phyloP scores from a whole-genome alignment of 2,329 filamentous ascomycete species.

The Pseudocercospora macadamiae region DNA sequence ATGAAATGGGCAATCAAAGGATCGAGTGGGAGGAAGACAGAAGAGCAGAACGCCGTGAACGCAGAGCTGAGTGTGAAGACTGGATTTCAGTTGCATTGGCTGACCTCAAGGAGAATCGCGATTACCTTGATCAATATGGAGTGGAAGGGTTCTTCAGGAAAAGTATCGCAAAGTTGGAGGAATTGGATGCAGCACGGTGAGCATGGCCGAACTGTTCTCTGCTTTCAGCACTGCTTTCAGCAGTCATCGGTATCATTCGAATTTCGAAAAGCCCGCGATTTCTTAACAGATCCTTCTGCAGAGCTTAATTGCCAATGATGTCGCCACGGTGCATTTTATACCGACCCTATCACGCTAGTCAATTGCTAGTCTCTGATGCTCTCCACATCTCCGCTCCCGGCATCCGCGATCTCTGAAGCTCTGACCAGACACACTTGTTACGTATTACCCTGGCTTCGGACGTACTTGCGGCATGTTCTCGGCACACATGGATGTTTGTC shows the following conservation, averaged over 20 bases:
- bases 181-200: conserved; percentile 6
- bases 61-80: conserved; percentile 8
- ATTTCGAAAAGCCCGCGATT: too few relatives aligned
- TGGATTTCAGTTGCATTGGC: conserved; percentile 9
- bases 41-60: neutral
- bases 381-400: neutral
- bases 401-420: neutral
- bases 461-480: too few relatives aligned
- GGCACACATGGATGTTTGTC: too few relatives aligned
- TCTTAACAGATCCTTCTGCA: neutral
- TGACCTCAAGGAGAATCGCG: neutral
- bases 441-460: too few relatives aligned
- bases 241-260: too few relatives aligned
- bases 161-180: conserved; percentile 10
- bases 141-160: conserved; percentile 10
- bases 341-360: neutral
- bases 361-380: neutral
- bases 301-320: neutral
- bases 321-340: neutral
- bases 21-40: conserved; percentile 15
- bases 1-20: conserved; percentile 6
- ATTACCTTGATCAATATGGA: conserved; percentile 13
- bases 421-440: too few relatives aligned
- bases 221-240: too few relatives aligned
- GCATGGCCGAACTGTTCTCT: too few relatives aligned